Evolutionary conservation across 192 early-diverging fungal species (phyloP).

Genomic region (Coemansia sp.): DNA sequence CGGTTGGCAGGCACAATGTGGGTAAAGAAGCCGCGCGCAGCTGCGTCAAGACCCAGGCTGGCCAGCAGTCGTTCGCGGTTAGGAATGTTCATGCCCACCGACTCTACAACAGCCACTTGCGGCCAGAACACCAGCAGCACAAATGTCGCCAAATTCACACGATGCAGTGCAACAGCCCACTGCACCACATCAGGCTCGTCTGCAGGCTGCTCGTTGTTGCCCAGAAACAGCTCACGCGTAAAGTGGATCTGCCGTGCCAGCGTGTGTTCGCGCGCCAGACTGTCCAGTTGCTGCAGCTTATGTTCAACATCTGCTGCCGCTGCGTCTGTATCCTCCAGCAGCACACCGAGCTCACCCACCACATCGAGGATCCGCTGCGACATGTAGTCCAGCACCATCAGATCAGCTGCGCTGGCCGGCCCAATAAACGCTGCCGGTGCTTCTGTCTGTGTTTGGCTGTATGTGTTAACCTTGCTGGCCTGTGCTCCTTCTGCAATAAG

Average conservation of each 20-base stretch:
- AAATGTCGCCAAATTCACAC: slow-evolving; percentile 47
- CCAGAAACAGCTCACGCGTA: slow-evolving; percentile 27
- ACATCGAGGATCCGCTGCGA: slow-evolving; percentile 34
- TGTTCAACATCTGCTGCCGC: not conserved
- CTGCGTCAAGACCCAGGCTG: slow-evolving; percentile 32
- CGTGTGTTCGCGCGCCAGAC: slow-evolving; percentile 36
- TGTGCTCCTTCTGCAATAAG: not conserved
- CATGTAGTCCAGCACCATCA: slow-evolving; percentile 42
- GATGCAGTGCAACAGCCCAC: slow-evolving; percentile 32
- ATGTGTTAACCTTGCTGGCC: not conserved
- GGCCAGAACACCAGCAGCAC: slow-evolving; percentile 34
- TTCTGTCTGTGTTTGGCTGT: not conserved
- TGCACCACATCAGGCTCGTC: slow-evolving; percentile 25
- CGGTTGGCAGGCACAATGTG: slow-evolving; percentile 32
- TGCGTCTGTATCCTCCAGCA: slow-evolving; percentile 1
- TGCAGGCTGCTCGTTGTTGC: slow-evolving; percentile 15
- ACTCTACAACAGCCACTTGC: slow-evolving; percentile 16
- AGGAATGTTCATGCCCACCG: slow-evolving; percentile 21
- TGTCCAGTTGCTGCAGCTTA: slow-evolving; percentile 16
- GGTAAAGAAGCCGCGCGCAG: slow-evolving; percentile 24
- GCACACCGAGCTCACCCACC: slow-evolving; percentile 3
- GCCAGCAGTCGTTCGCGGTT: slow-evolving; percentile 28
- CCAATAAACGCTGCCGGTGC: not conserved
- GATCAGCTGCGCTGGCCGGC: slow-evolving; percentile 25
- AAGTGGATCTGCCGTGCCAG: slow-evolving; percentile 42